A percentile compares a stretch with the other conserved stretches of the same genome.
Evolutionary conservation across 129 eudicot species (phyloP).

Genomic region (Kitagawia praeruptora): DNA sequence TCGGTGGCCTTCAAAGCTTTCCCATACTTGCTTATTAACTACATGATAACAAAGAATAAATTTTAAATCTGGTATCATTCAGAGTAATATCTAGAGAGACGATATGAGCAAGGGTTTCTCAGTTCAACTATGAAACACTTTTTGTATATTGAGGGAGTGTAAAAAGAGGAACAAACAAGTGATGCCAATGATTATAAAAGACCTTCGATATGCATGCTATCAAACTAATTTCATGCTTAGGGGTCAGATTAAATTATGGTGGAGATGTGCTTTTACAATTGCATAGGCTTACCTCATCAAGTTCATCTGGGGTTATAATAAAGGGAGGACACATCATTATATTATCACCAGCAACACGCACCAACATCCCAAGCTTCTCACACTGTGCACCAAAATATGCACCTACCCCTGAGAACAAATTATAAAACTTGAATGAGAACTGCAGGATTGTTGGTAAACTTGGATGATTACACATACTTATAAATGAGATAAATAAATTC

Average conservation of each 20-base stretch:
- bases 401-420: slow-evolving; percentile 47
- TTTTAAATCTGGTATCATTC: background rate
- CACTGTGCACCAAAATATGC: slow-evolving; percentile 91
- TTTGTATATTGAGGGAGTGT: background rate
- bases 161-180: background rate
- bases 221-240: background rate
- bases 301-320: slow-evolving; percentile 54
- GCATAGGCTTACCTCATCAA: slow-evolving; percentile 49
- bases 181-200: background rate
- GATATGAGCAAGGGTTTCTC: background rate
- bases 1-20: slow-evolving; percentile 76
- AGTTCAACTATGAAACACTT: background rate
- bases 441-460: background rate
- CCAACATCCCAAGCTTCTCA: slow-evolving; percentile 89
- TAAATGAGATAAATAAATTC: background rate
- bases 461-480: background rate
- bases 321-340: slow-evolving; percentile 97
- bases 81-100: background rate
- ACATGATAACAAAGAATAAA: background rate
- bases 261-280: background rate
- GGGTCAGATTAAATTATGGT: background rate
- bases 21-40: slow-evolving; percentile 54
- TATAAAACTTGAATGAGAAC: background rate
- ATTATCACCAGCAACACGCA: slow-evolving; percentile 85
- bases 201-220: background rate